Evolutionary conservation across 139 green algal genomes (phyloP).

Genomic region (Dunaliella primolecta): DNA sequence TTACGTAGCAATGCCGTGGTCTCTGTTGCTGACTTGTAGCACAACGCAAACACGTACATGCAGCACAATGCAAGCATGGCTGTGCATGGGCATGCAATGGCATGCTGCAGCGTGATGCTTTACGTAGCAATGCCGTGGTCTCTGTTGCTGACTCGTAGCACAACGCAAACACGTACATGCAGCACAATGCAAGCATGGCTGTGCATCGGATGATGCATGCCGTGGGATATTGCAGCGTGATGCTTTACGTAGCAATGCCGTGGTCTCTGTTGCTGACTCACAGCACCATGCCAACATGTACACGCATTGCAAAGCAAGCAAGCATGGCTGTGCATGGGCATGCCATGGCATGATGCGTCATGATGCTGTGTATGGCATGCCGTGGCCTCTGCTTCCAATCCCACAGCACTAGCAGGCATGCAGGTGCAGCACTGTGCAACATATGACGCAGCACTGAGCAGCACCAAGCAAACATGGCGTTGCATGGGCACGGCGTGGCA

Average conservation of each 20-base stretch:
- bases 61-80: background rate
- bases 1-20: background rate
- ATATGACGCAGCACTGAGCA: too few relatives aligned
- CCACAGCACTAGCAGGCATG: too few relatives aligned
- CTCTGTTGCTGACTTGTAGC: background rate
- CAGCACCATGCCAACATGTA: too few relatives aligned
- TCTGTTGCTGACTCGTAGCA: background rate
- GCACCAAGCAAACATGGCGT: background rate
- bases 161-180: too few relatives aligned
- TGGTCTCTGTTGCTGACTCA: background rate
- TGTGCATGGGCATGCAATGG: background rate
- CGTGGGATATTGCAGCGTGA: background rate
- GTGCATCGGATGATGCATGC: background rate
- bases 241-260: background rate
- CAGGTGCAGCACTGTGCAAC: too few relatives aligned
- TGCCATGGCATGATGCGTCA: background rate
- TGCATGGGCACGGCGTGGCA: background rate
- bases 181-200: background rate
- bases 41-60: too few relatives aligned
- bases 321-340: background rate
- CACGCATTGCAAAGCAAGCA: too few relatives aligned
- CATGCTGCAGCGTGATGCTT: background rate
- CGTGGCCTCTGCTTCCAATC: background rate
- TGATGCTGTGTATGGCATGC: background rate
- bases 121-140: background rate